Evolutionary conservation across 225 moss, liverwort and hornwort genomes (phyloP).

Genomic region (Sphagnum contortum): DNA sequence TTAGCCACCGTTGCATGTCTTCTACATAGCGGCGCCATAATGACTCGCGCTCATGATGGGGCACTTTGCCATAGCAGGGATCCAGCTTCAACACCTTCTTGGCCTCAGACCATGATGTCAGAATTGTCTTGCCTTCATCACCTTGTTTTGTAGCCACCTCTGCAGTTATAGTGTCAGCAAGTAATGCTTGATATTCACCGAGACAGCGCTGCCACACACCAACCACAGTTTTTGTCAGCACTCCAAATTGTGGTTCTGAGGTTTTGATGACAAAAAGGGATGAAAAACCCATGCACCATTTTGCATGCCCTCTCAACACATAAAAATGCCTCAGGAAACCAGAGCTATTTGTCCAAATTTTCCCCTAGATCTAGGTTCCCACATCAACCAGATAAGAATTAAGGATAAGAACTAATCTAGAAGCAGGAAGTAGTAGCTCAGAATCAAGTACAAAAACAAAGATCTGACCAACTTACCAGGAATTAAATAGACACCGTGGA

Average conservation of each 20-base stretch:
- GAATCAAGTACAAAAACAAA: background rate
- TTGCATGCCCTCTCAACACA: background rate
- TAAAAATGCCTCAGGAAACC: background rate
- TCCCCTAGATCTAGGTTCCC: background rate
- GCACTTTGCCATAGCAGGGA: slow-evolving; percentile 60
- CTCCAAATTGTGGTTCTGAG: too few species aligned
- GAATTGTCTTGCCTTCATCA: slow-evolving; percentile 42
- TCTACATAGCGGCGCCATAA: slow-evolving; percentile 72
- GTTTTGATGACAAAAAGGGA: background rate
- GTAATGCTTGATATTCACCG: slow-evolving; percentile 61
- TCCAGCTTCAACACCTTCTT: slow-evolving; percentile 68
- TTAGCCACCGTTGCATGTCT: slow-evolving; percentile 56
- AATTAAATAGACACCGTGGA: too few species aligned
- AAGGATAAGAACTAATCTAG: too few species aligned
- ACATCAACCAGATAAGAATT: background rate
- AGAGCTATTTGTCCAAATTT: background rate
- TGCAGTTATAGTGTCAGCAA: slow-evolving; percentile 55
- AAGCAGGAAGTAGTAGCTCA: too few species aligned
- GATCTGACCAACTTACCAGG: background rate
- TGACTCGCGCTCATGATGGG: slow-evolving; percentile 66
- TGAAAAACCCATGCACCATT: background rate
- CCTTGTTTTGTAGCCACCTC: slow-evolving; percentile 39
- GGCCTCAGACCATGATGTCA: slow-evolving; percentile 72
- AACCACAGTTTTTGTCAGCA: background rate
- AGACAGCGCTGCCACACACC: slow-evolving; percentile 50